A percentile compares a stretch with the other conserved stretches of the same genome.
Evolutionary conservation across 1,139 yeast species (phyloP).

Genomic region (Sugiyamaella castrensis): DNA sequence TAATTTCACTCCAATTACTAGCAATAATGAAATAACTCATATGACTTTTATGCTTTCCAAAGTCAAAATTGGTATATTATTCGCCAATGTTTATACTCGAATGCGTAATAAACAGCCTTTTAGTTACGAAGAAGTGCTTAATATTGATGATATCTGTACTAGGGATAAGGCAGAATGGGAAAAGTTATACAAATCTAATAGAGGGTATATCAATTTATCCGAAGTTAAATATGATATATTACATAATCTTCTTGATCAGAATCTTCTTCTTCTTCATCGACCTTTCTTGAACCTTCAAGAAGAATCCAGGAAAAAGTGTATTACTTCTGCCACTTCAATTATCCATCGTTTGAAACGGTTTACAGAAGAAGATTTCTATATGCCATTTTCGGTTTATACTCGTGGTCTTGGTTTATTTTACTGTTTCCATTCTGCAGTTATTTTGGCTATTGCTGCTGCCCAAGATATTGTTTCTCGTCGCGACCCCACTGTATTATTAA

Average conservation of each 20-base stretch:
- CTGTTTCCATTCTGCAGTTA: constrained; percentile 16
- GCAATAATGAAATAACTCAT: constrained; percentile 7
- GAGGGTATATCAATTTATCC: constrained; percentile 7
- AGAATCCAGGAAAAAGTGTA: constrained; percentile 16
- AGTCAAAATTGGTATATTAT: constrained; percentile 12
- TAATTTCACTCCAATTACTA: constrained; percentile 9
- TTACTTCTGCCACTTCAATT: constrained; percentile 10
- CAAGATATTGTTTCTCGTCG: constrained; percentile 10
- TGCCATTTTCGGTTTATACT: constrained; percentile 10
- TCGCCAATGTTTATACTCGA: constrained; percentile 12
- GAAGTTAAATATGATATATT: constrained; percentile 15
- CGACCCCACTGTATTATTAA: constrained; percentile 4
- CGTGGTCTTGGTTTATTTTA: constrained; percentile 18
- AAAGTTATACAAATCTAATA: constrained; percentile 12
- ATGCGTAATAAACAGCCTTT: constrained; percentile 15
- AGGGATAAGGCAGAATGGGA: constrained; percentile 14
- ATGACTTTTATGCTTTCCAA: constrained; percentile 18
- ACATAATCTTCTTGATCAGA: constrained; percentile 14
- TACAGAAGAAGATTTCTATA: constrained; percentile 3
- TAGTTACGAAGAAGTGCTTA: constrained; percentile 16
- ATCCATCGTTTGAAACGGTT: constrained; percentile 10
- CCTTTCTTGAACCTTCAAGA: constrained; percentile 16
- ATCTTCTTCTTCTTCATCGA: constrained; percentile 16
- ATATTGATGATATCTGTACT: constrained; percentile 7
- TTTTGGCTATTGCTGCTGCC: constrained; percentile 15